Percentiles rank a stretch among this genome's conserved stretches.
Conservation (phyloP, 208 protist species). For the Wallacemonas sp. region DNA sequence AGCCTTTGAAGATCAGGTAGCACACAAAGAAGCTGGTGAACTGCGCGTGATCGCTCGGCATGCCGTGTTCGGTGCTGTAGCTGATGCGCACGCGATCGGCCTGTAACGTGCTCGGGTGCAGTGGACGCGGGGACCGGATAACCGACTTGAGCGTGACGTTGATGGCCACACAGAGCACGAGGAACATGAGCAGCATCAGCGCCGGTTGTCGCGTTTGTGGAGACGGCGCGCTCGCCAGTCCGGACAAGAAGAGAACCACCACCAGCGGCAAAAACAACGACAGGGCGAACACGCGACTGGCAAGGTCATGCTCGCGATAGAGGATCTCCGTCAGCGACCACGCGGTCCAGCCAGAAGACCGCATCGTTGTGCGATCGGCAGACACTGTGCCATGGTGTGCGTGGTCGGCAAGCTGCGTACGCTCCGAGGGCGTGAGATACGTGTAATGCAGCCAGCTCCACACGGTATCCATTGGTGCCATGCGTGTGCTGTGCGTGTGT, state of each 20-base stretch:
- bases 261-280: slow-evolving; percentile 59
- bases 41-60: slow-evolving; percentile 82
- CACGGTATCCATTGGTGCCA: slow-evolving; percentile 1
- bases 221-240: slow-evolving; percentile 54
- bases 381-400: background rate
- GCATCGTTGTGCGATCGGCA: background rate
- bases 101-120: slow-evolving; percentile 21
- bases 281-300: slow-evolving; percentile 66
- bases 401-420: background rate
- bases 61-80: slow-evolving; percentile 63
- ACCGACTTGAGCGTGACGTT: slow-evolving; percentile 53
- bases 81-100: slow-evolving; percentile 16
- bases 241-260: slow-evolving; percentile 63
- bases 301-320: slow-evolving; percentile 43
- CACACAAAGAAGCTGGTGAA: slow-evolving; percentile 76
- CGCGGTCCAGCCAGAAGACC: slow-evolving; percentile 35
- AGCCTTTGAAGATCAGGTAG: slow-evolving; percentile 39
- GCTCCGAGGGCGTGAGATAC: slow-evolving; percentile 27
- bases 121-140: slow-evolving; percentile 42
- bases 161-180: slow-evolving; percentile 43
- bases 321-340: slow-evolving; percentile 56
- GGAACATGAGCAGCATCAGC: slow-evolving; percentile 52
- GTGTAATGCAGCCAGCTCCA: slow-evolving; percentile 35
- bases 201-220: slow-evolving; percentile 39
- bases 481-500: too few relatives aligned